Conservation (phyloP, 208 protist genomes). For the Vickermania spadyakhi region DNA sequence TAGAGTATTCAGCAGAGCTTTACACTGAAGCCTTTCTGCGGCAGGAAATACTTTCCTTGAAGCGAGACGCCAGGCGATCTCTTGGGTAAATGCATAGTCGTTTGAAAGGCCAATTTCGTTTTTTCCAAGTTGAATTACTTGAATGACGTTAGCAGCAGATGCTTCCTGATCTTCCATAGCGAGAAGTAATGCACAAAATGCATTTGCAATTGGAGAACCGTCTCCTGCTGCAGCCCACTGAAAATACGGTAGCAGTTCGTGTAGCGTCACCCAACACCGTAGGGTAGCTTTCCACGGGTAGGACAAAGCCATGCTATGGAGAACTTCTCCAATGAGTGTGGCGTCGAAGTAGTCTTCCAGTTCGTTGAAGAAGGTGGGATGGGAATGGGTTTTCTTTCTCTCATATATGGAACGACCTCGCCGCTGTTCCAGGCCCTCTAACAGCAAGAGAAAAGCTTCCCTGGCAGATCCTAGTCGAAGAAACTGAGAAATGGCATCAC, state of each 20-base stretch:
- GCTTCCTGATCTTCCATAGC: background rate
- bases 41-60: background rate
- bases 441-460: background rate
- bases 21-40: background rate
- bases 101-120: background rate
- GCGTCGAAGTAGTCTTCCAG: background rate
- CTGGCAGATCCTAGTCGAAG: background rate
- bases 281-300: background rate
- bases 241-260: background rate
- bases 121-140: background rate
- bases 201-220: background rate
- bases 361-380: background rate
- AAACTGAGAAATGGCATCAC: background rate
- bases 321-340: background rate
- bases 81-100: background rate
- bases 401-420: background rate
- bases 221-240: too few relatives aligned
- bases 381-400: too few relatives aligned
- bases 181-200: background rate
- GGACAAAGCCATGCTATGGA: background rate
- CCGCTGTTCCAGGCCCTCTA: background rate
- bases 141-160: background rate
- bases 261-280: background rate
- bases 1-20: background rate
- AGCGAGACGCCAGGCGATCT: background rate